Evolutionary conservation across 2,329 filamentous ascomycete genomes (phyloP), one percentile per base, ranked within the genome.

Genomic region (Trichoderma citrinoviride): DNA sequence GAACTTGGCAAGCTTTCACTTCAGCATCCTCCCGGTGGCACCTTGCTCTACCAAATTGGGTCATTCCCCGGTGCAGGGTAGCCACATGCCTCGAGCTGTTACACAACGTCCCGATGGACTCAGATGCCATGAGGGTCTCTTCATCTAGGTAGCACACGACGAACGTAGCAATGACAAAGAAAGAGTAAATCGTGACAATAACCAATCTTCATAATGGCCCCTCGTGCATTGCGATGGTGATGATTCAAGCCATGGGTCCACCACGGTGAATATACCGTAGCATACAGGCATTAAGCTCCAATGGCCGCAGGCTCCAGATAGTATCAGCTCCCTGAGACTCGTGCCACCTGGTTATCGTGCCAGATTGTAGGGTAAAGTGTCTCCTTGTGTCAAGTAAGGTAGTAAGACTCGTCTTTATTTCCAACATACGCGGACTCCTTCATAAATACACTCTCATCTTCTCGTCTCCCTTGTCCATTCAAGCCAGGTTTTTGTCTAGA

Each of bases 21-120:
- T 6, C 17, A 8, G 5, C 4, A 29, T 29, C 17, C n/a, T 5
- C 12, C 25, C 8, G 23, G 47, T 52, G 37, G 53, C 23, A 23
- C n/a, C 58, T 29, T 43, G 23, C 14, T 61, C 47, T 33, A 10
- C 40, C 58, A 44, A 44, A 61, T 44, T 33, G n/a, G 58, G 25
- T 53, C 37, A 17, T 53, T 33, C 25, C 47, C 47, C 15, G 58
- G 27, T 53, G 58, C 47, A 61, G 58, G 58, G 58, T 61, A 61
- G 19, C 37, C 47, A 27, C 47, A 33, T 61, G 58, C n/a, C 37
- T 10, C 37, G 23, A 6, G n/a, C 27, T 7, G 47, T 37, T 33
- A 15, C 47, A 61, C 58, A 14, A 3, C 57, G 53, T 61, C 27
- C 49, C 33, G 33, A 33, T 2, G 46, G 21, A 49, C 37, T 53